phyloP scores from a whole-genome alignment of 805 yeast genomes.

The Myxozyma sirexii region DNA sequence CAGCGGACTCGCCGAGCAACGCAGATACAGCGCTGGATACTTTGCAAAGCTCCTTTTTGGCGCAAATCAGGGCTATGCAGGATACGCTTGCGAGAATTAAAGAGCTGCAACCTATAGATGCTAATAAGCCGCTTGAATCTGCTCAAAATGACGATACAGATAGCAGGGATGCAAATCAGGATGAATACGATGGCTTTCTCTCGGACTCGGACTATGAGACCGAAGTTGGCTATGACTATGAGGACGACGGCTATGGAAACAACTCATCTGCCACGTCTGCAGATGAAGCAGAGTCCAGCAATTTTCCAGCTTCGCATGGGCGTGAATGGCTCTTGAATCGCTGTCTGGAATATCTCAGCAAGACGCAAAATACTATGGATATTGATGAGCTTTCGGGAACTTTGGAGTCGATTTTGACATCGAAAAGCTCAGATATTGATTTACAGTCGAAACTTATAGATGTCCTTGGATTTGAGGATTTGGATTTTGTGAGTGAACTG shows the following conservation, averaged over 20 bases:
- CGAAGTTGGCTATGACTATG: slow-evolving; percentile 6
- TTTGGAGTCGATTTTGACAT: slow-evolving; percentile 10
- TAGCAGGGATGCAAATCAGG: not conserved
- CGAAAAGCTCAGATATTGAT: slow-evolving; percentile 40
- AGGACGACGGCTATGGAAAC: not conserved
- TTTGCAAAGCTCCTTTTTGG: slow-evolving; percentile 9
- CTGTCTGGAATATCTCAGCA: slow-evolving; percentile 13
- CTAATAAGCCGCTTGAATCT: not conserved
- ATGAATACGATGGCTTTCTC: slow-evolving; percentile 14
- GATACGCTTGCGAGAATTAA: slow-evolving; percentile 6
- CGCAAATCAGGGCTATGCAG: slow-evolving; percentile 16
- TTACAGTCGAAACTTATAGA: slow-evolving; percentile 76
- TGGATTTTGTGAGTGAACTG: slow-evolving; percentile 72
- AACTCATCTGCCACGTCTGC: slow-evolving; percentile 12
- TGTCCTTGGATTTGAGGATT: slow-evolving; percentile 80
- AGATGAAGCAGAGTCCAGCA: slow-evolving; percentile 1
- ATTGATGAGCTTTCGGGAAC: slow-evolving; percentile 24
- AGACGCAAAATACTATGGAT: slow-evolving; percentile 9
- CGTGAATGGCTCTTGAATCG: slow-evolving; percentile 26
- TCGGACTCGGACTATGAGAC: slow-evolving; percentile 22
- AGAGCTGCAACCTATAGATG: not conserved
- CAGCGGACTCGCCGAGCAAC: not conserved
- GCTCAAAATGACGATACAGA: not conserved
- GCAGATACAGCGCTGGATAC: not conserved
- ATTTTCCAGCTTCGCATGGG: not conserved